Evolutionary conservation across 2,329 filamentous ascomycete genomes (phyloP).

Genomic region (Colletotrichum sp.): DNA sequence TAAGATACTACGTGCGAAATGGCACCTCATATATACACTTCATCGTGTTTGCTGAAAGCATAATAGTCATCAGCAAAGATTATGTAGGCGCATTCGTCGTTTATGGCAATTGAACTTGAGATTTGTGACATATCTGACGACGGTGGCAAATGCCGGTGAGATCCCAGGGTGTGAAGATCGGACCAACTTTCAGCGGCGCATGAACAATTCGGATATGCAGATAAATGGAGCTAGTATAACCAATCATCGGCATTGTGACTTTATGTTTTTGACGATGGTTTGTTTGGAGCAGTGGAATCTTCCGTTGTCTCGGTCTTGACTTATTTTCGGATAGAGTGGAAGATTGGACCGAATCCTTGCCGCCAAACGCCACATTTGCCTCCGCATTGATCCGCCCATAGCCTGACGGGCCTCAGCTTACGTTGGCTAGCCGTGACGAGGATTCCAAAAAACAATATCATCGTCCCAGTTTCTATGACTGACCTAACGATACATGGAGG

Average conservation of each 20-base stretch:
- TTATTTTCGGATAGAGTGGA: not conserved
- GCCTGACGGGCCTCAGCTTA: not conserved
- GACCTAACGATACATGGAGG: not conserved
- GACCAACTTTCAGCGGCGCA: not conserved
- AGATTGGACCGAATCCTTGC: not conserved
- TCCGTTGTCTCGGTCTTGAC: not conserved
- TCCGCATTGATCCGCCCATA: not conserved
- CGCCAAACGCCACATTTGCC: not conserved
- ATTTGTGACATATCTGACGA: not conserved
- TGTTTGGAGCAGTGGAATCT: not conserved
- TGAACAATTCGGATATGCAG: not conserved
- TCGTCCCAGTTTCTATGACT: not conserved
- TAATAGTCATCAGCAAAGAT: not conserved
- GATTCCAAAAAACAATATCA: not conserved
- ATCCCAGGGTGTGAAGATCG: not conserved
- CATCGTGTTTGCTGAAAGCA: not conserved
- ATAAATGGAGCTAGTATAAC: not conserved
- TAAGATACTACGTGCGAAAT: not conserved
- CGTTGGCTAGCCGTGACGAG: not conserved
- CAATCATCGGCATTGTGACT: not conserved
- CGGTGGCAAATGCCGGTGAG: not conserved
- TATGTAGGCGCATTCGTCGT: not conserved
- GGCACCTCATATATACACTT: not conserved
- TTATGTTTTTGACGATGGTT: not conserved
- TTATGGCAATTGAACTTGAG: not conserved